phyloP scores from a whole-genome alignment of 495 filamentous ascomycete genomes.

The Xylaria sp. region DNA sequence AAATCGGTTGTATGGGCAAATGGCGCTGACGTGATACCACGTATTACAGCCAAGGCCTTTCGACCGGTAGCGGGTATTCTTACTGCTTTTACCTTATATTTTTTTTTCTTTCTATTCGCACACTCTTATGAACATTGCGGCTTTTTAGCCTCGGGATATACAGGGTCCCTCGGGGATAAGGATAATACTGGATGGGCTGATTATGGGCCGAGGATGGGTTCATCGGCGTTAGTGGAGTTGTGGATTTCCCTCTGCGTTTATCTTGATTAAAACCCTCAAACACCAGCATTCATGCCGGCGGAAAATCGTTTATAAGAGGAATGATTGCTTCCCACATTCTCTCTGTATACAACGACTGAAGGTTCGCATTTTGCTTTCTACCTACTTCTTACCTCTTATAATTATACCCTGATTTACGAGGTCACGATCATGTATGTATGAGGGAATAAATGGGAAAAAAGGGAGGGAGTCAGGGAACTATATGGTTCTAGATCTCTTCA shows the following conservation, averaged over 20 bases:
- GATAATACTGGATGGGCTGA: slow-evolving; percentile 8
- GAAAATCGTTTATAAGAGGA: background rate
- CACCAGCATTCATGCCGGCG: background rate
- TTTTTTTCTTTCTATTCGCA: background rate
- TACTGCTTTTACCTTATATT: background rate
- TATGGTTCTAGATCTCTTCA: background rate
- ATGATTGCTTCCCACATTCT: background rate
- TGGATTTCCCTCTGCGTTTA: too few species aligned
- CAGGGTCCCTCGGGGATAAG: slow-evolving; percentile 2
- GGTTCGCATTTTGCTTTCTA: background rate
- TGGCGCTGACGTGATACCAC: background rate
- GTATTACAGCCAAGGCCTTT: background rate
- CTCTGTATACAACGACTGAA: background rate
- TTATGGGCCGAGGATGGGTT: slow-evolving; percentile 24
- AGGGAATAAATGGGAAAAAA: background rate
- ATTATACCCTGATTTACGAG: slow-evolving; percentile 20
- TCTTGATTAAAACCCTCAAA: background rate
- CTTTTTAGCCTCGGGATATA: background rate
- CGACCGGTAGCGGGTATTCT: background rate
- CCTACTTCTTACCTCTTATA: slow-evolving; percentile 13
- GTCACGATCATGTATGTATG: background rate
- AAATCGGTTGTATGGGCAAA: background rate
- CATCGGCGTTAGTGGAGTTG: slow-evolving; percentile 16
- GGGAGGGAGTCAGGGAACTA: background rate
- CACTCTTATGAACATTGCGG: background rate